These are phyloP conservation scores for Phytophthora palmivora DNA, from an alignment of 352 stramenopile species.

Conservation along the genomic window DNA sequence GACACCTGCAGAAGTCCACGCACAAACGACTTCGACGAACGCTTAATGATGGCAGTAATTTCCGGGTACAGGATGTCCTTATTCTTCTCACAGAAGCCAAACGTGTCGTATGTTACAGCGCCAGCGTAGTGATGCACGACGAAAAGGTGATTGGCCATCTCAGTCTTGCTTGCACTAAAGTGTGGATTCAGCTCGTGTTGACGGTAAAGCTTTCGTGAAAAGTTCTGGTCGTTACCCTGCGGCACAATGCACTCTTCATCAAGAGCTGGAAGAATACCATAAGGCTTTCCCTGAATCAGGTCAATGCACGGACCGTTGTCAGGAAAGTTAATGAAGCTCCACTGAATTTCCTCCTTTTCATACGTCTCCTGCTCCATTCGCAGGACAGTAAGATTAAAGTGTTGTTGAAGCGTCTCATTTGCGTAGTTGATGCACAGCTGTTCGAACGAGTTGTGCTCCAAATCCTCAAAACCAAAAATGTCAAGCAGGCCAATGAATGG, in stretches of 20 bases:
- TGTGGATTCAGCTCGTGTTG: constrained; percentile 74
- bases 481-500: constrained; percentile 85
- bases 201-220: constrained; percentile 82
- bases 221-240: constrained; percentile 88
- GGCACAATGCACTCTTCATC: constrained; percentile 93
- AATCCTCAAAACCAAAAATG: constrained; percentile 91
- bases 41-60: constrained; percentile 79
- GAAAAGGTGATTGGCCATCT: constrained; percentile 83
- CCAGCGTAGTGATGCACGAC: constrained; percentile 94
- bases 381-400: constrained; percentile 92
- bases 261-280: constrained; percentile 83
- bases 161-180: constrained; percentile 80
- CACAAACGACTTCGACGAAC: constrained; percentile 76
- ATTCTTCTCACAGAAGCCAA: constrained; percentile 97
- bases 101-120: constrained; percentile 93
- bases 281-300: constrained; percentile 89
- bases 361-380: constrained; percentile 91
- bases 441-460: constrained; percentile 94
- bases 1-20: constrained; percentile 58
- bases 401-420: constrained; percentile 94
- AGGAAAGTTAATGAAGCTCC: constrained; percentile 91
- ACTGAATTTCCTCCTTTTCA: constrained; percentile 87
- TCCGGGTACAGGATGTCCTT: constrained; percentile 92
- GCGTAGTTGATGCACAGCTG: constrained; percentile 96
- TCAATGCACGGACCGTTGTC: constrained; percentile 92